Evolutionary conservation across 495 filamentous ascomycete genomes (phyloP), one percentile per base, ranked within the genome.

Genomic region (Aeminium ludgeri): DNA sequence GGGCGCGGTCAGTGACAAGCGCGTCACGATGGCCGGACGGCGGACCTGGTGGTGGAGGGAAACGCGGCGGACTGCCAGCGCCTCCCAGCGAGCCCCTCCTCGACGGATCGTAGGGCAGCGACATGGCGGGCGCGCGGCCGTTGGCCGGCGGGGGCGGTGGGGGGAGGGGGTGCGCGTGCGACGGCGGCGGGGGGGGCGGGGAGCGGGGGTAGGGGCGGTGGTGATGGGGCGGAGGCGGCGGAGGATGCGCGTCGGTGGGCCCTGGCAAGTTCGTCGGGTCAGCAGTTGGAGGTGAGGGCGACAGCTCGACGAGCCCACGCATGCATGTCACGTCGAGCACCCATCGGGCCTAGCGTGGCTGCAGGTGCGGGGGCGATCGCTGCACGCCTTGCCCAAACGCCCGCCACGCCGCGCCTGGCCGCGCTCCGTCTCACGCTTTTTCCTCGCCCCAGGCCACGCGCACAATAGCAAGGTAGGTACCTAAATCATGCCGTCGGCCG

Each of bases 41-140:
- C 18, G 34, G 18, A 10, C 16, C 23, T 36, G 34, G 7, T n/a
- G 34, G 7, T 17, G 20, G n/a, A n/a, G n/a, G n/a, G 25, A 45
- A 47, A 38, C 50, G 48, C 17, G 56, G 49, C 0, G 56, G 46
- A 34, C 53, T 57, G 10, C 46, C 54, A 32, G 41, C 29, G 13
- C 56, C 55, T 17, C 58, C 53, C 2, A 59, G 50, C 4, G 60
- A 61, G 4, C 48, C 40, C 20, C 54, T 38, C n/a, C 60, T 49
- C 15, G 51, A 30, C 17, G 48, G 19, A 40, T 59, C 59, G 41
- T 54, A 59, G 32, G 40, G 46, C 28, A 53, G 52, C 23, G 51
- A 36, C 45, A 55, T 42, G 30, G n/a, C n/a, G n/a, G 32, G 51
- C 37, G 23, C 49, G 13, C 51, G 38, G 44, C 23, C 41, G 45